A percentile compares a stretch with the other conserved stretches of the same genome.
phyloP scores from a whole-genome alignment of 163 green algal species.

The Scenedesmus sp. region DNA sequence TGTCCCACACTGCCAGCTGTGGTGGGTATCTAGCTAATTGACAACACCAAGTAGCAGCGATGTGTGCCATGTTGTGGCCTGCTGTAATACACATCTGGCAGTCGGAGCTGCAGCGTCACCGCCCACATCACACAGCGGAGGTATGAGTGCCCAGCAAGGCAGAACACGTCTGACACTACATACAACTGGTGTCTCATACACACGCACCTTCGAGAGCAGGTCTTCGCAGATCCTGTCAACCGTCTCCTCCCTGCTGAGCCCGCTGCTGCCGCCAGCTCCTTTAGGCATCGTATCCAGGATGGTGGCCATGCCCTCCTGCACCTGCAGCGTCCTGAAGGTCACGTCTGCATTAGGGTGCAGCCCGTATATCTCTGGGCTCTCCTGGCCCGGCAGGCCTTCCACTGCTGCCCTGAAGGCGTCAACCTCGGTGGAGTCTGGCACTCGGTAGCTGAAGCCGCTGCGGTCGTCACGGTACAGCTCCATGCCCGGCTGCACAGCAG shows the following conservation, averaged over 20 bases:
- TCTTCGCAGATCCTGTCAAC: conserved; percentile 93
- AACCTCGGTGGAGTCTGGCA: conserved; percentile 86
- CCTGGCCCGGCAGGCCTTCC: conserved; percentile 82
- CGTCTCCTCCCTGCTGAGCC: conserved; percentile 85
- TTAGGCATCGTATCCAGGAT: conserved; percentile 96
- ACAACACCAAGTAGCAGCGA: neutral
- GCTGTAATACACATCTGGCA: neutral
- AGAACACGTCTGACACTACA: neutral
- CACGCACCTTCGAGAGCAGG: conserved; percentile 83
- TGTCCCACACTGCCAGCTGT: neutral
- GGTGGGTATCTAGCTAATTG: neutral
- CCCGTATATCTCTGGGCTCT: conserved; percentile 95
- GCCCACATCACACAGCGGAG: neutral
- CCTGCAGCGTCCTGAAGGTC: conserved; percentile 89
- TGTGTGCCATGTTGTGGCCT: neutral
- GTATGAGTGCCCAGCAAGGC: neutral
- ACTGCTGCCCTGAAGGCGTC: conserved; percentile 87
- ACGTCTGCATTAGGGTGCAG: conserved; percentile 96
- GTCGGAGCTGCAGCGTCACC: neutral
- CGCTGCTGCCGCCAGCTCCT: conserved; percentile 70
- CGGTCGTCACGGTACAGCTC: conserved; percentile 87
- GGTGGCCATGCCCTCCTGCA: conserved; percentile 76
- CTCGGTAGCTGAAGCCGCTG: conserved; percentile 76
- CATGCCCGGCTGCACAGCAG: conserved; percentile 55
- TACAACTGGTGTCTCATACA: conserved; percentile 1